A percentile compares a stretch with the other conserved stretches of the same genome.
These are phyloP conservation scores for Canavalia ensiformis DNA, from an alignment of 306 rosid genomes.

Conservation along the genomic window DNA sequence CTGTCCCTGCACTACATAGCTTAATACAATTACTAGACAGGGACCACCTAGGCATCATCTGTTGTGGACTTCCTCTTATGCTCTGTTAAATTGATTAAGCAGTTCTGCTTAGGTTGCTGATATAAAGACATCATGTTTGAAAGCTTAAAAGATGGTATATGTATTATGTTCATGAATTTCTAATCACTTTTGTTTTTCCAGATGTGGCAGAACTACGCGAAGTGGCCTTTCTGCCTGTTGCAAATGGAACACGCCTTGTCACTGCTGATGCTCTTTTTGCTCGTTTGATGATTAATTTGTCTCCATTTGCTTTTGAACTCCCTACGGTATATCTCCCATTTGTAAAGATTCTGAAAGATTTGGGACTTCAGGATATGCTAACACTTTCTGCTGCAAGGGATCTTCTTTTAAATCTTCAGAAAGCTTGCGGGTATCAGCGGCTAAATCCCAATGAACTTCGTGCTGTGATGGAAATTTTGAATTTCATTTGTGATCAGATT, in stretches of 20 bases:
- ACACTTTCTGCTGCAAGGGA: constrained; percentile 84
- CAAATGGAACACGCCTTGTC: constrained; percentile 96
- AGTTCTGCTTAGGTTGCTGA: constrained; percentile 25
- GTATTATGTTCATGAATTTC: constrained; percentile 11
- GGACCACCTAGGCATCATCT: not conserved
- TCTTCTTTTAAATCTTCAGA: constrained; percentile 87
- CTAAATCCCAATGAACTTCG: constrained; percentile 97
- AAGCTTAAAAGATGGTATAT: constrained; percentile 4
- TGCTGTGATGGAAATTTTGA: constrained; percentile 90
- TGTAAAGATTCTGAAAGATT: constrained; percentile 81
- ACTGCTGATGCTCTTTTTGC: constrained; percentile 82
- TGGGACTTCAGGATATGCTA: constrained; percentile 88
- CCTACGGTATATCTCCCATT: constrained; percentile 86
- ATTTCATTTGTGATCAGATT: constrained; percentile 78
- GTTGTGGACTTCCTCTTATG: constrained; percentile 2
- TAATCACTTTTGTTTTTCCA: constrained; percentile 53
- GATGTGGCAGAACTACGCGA: constrained; percentile 71
- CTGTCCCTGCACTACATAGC: not conserved
- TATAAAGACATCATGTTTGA: not conserved
- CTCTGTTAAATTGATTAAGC: constrained; percentile 23
- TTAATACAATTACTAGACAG: not conserved
- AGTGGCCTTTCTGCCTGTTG: constrained; percentile 92
- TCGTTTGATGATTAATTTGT: constrained; percentile 81
- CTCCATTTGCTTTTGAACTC: constrained; percentile 98
- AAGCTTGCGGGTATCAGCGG: constrained; percentile 89